Evolutionary conservation across 306 rosid species (phyloP).

Genomic region (Spatholobus suberectus): DNA sequence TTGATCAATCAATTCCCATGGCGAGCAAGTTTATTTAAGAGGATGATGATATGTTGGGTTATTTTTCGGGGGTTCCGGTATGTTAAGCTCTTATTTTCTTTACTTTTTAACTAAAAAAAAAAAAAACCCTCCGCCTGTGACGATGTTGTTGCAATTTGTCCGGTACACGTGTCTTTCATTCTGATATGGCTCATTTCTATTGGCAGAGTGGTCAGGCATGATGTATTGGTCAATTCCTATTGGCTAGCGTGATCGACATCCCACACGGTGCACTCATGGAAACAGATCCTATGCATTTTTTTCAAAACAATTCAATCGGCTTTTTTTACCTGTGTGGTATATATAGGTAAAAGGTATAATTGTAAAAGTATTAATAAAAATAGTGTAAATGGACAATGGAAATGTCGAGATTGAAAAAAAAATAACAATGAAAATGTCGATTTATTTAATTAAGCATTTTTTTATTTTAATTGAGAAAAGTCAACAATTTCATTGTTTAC

Average conservation of each 20-base stretch:
- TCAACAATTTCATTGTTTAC: no score
- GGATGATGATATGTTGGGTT: neutral
- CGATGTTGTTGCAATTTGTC: neutral
- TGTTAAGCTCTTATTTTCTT: neutral
- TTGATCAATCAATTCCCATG: constrained; percentile 10
- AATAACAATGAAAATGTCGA: no score
- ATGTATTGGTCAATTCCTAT: constrained; percentile 36
- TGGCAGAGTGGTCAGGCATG: constrained; percentile 5
- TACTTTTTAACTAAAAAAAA: neutral
- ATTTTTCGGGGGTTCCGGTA: neutral
- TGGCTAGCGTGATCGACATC: neutral
- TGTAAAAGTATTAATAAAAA: no score
- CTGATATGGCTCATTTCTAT: constrained; percentile 39
- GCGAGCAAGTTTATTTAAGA: neutral
- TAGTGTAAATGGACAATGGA: no score
- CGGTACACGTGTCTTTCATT: constrained; percentile 6
- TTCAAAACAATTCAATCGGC: no score
- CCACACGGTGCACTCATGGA: neutral
- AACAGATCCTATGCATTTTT: no score
- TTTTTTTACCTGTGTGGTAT: no score
- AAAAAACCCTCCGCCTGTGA: neutral
- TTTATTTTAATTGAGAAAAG: no score
- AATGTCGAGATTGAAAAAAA: no score
- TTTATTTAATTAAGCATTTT: no score
- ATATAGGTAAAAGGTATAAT: no score